These are phyloP conservation scores for Globisporangium viniferum DNA, from an alignment of 352 stramenopile genomes.

Conservation along the genomic window DNA sequence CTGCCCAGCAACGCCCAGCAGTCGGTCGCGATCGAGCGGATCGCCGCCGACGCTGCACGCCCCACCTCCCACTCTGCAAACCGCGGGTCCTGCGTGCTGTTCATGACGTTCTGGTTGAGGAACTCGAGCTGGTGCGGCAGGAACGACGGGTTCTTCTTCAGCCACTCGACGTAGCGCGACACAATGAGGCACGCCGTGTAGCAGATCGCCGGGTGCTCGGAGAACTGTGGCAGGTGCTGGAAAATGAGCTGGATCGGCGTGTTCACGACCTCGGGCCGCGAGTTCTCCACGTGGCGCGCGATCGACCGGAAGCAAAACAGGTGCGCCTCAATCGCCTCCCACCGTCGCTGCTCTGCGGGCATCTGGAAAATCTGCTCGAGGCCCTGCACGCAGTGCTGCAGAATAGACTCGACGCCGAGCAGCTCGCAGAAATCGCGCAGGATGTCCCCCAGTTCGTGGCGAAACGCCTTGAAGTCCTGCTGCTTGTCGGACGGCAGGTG, in stretches of 20 bases:
- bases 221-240: slow-evolving; percentile 68
- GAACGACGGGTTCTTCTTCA: slow-evolving; percentile 42
- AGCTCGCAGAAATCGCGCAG: slow-evolving; percentile 75
- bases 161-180: slow-evolving; percentile 78
- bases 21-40: slow-evolving; percentile 73
- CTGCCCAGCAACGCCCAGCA: slow-evolving; percentile 66
- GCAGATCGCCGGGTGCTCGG: slow-evolving; percentile 72
- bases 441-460: slow-evolving; percentile 77
- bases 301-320: slow-evolving; percentile 85
- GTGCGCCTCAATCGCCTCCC: slow-evolving; percentile 79
- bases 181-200: slow-evolving; percentile 86
- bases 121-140: slow-evolving; percentile 63
- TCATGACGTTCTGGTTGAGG: slow-evolving; percentile 67
- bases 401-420: slow-evolving; percentile 62
- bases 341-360: slow-evolving; percentile 38
- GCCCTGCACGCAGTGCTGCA: slow-evolving; percentile 76
- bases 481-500: slow-evolving; percentile 64
- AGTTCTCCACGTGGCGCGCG: slow-evolving; percentile 69
- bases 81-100: slow-evolving; percentile 36
- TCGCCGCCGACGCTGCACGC: slow-evolving; percentile 60
- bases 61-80: slow-evolving; percentile 76
- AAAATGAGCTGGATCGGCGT: slow-evolving; percentile 73
- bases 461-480: slow-evolving; percentile 81
- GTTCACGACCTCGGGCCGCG: slow-evolving; percentile 19
- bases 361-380: slow-evolving; percentile 68